Evolutionary conservation across 768 basidiomycete species (phyloP), one percentile per base, ranked within the genome.

Genomic region (Pisolithus tinctorius): DNA sequence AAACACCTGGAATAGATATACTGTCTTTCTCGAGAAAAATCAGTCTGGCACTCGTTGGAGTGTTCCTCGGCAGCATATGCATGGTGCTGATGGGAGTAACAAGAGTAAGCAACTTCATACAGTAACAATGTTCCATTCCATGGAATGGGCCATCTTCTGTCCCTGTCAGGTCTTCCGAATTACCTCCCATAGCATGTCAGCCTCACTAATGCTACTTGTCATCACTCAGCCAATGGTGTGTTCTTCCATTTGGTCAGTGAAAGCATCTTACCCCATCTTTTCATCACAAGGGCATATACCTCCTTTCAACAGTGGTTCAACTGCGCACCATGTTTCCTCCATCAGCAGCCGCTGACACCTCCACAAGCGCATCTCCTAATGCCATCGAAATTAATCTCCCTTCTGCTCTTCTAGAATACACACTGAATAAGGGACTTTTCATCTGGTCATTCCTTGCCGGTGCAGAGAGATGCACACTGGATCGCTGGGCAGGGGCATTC

Each of bases 211-310:
- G 78, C 65, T 92, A 23, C 76, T 93, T 29, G 66, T 85, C 8
- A 75, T 93, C 23, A 84, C 88, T 6, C 88, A 93, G 62, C 73
- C 93, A 44, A 89, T 92, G 89, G 89, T 88, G 56, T 60, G 53
- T 49, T 51, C 56, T 40, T 49, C 11, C 20, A 17, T 29, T 60
- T 50, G 40, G 17, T 34, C 29, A 54, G 45, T 44, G 26, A 10
- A 23, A 9, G 26, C 13, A 34, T 49, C 31, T 41, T 56, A 30
- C 38, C 56, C 38, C 26, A 30, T 36, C n/a, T n/a, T 47, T 34
- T 9, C 14, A 36, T 42, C 16, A 25, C 56, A 8, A 92, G 89
- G 86, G 84, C 9, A 85, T 87, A 39, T 93, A 92, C 63, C 78
- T 92, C 34, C 78, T 93, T 26, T 84, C 88, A 4, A 92, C 88